Evolutionary conservation across 2,329 filamentous ascomycete genomes (phyloP).

Genomic region (Pseudogymnoascus sp.): DNA sequence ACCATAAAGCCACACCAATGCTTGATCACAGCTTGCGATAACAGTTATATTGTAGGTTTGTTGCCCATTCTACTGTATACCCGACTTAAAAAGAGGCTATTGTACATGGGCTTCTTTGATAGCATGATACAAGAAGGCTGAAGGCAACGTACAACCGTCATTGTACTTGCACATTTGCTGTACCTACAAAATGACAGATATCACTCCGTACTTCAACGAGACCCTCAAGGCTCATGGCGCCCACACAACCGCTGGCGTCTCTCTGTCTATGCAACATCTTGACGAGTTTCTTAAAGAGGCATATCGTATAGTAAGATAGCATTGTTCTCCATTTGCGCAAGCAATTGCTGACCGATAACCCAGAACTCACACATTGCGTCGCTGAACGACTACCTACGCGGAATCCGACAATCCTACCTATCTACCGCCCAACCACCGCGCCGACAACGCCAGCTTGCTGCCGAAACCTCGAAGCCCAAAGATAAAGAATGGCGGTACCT

Average conservation of each 20-base stretch:
- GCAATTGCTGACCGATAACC: constrained; percentile 17
- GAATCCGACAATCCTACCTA: constrained; percentile 84
- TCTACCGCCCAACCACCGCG: constrained; percentile 61
- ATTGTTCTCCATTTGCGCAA: constrained; percentile 10
- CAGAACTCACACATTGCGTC: constrained; percentile 80
- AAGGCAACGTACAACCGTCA: not conserved
- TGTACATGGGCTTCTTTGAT: not conserved
- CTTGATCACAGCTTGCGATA: not conserved
- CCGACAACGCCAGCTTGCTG: constrained; percentile 27
- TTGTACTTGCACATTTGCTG: not conserved
- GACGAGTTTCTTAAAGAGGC: constrained; percentile 92
- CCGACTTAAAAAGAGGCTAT: not conserved
- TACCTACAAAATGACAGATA: constrained; percentile 41
- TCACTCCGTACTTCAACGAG: constrained; percentile 61
- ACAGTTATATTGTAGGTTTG: not conserved
- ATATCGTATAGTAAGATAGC: constrained; percentile 67
- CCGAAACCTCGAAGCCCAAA: constrained; percentile 14
- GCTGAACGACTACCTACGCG: constrained; percentile 69
- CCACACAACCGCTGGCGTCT: constrained; percentile 32
- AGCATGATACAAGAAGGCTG: not conserved
- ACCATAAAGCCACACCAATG: not conserved
- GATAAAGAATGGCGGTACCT: constrained; percentile 34
- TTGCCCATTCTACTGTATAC: not conserved
- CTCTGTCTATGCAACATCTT: constrained; percentile 40
- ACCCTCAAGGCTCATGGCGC: constrained; percentile 53